Base-by-base conservation (phyloP, 2,329 filamentous ascomycete genomes). In the Cryoendolithus antarcticus region DNA sequence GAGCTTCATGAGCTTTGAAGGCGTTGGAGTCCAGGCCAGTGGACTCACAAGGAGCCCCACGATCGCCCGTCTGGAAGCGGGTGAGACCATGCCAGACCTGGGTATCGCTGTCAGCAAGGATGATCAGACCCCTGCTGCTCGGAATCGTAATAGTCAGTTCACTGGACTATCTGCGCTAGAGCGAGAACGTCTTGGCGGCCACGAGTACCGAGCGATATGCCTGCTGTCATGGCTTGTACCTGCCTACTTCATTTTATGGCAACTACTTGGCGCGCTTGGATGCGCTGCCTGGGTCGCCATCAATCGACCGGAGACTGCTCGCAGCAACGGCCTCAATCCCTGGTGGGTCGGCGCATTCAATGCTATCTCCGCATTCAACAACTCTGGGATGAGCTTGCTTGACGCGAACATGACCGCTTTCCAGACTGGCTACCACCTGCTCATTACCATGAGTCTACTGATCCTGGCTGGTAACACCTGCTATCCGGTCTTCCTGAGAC, bases 341-440 rank as follows among this genome's bases (percentile, higher is more conserved):
- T 81, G 74, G 74, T 82, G 78, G 77, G 63, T 75, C 2, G 78
- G 78, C 31, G 69, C 75, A 33, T 83, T 82, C 60, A 77, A 80
- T 44, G 74, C 74, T 2, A 70, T 75, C 4, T 80, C 75, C 11
- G 78, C 77, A 0, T 83, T 82, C 57, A 81, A 41, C 13, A 82
- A 82, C 48, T 76, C 70, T n/a, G 77, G 78, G 31, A 80, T 83
- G 75, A 73, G 71, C 12, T 62, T 82, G 29, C 60, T 82, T 9
- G 77, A 82, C 53, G 69, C 71, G 31, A 81, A 80, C 50, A 77
- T 84, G 62, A 62, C 72, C 3, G 72, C 73, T 0, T 80, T 78
- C 42, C 69, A 74, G 41, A 62, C 51, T 0, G 50, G 53, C 21
- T 55, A 58, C n/a, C 65, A 60, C 2, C 58, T 74, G 41, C 49